Percentiles rank a stretch among this genome's conserved stretches.
Conservation (phyloP, 371 early-diverging fungal genomes). For the Mortierella sp. region DNA sequence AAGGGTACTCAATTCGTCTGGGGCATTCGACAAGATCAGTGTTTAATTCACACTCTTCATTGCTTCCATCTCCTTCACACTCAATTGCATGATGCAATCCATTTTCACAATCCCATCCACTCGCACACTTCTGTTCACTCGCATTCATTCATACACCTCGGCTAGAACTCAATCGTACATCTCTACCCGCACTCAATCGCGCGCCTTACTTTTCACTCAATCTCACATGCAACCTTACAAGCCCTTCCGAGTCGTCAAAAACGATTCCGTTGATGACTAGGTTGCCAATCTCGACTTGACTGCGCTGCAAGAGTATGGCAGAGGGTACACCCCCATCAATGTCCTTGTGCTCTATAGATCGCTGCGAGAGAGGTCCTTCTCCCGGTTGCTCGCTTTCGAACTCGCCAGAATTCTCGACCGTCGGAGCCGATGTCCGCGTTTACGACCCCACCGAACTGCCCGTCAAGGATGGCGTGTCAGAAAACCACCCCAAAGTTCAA, state of each 20-base stretch:
- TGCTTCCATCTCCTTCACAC: background rate
- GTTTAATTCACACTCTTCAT: background rate
- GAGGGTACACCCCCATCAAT: conserved; percentile 45
- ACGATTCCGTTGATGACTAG: conserved; percentile 31
- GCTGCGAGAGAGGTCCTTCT: conserved; percentile 57
- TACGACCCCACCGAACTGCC: conserved; percentile 61
- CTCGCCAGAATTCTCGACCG: conserved; percentile 61
- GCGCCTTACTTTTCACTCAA: background rate
- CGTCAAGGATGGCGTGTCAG: conserved; percentile 60
- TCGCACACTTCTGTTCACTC: background rate
- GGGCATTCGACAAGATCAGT: background rate
- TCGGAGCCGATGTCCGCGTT: conserved; percentile 60
- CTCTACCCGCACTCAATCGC: background rate
- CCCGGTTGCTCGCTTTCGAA: conserved; percentile 60
- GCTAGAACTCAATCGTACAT: background rate
- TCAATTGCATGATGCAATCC: background rate
- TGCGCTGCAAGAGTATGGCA: conserved; percentile 37
- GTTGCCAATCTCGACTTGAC: conserved; percentile 28
- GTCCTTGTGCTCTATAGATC: conserved; percentile 62
- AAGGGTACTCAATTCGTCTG: background rate
- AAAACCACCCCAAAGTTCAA: conserved; percentile 60
- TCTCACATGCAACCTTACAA: conserved; percentile 19
- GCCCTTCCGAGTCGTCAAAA: conserved; percentile 30
- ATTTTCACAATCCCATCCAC: background rate
- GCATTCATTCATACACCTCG: background rate